Evolutionary conservation across 1,284 basidiomycete species (phyloP).

Genomic region (Tylopilus sp.): DNA sequence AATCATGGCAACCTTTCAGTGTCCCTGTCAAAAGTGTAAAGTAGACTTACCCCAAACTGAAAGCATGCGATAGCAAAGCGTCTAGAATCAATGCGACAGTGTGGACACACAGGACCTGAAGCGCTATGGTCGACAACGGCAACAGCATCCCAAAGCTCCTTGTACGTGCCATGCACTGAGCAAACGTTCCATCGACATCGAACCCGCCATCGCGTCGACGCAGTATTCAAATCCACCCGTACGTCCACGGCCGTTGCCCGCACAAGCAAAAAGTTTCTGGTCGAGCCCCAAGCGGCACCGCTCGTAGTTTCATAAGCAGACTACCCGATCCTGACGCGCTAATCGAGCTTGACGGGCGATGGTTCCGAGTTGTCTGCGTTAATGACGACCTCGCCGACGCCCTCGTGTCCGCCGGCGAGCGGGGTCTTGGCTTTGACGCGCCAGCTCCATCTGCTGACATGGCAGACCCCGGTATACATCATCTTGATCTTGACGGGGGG

Average conservation of each 20-base stretch:
- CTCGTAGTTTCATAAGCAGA: conserved; percentile 73
- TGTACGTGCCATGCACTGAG: conserved; percentile 64
- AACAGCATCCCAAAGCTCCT: too few relatives aligned
- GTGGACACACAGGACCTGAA: conserved; percentile 57
- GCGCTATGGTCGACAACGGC: neutral
- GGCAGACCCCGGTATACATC: conserved; percentile 69
- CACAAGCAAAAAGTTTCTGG: neutral
- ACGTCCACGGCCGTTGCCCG: neutral
- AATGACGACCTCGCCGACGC: conserved; percentile 73
- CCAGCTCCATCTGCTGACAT: conserved; percentile 72
- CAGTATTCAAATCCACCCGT: conserved; percentile 46
- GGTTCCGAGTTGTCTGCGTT: conserved; percentile 64
- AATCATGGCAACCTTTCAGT: neutral
- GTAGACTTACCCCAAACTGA: conserved; percentile 64
- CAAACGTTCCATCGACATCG: conserved; percentile 81
- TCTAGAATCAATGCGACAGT: conserved; percentile 78
- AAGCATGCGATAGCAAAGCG: conserved; percentile 72
- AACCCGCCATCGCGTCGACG: conserved; percentile 61
- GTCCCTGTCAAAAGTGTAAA: too few relatives aligned
- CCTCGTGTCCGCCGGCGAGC: conserved; percentile 85
- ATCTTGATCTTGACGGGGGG: conserved; percentile 72
- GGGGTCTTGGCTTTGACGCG: conserved; percentile 64
- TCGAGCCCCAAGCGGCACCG: conserved; percentile 55
- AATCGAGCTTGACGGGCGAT: conserved; percentile 67
- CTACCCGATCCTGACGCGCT: conserved; percentile 89